Percentiles rank a stretch among this genome's conserved stretches.
phyloP scores from a whole-genome alignment of 176 grass and related monocot species.

The Triticum dicoccoides region DNA sequence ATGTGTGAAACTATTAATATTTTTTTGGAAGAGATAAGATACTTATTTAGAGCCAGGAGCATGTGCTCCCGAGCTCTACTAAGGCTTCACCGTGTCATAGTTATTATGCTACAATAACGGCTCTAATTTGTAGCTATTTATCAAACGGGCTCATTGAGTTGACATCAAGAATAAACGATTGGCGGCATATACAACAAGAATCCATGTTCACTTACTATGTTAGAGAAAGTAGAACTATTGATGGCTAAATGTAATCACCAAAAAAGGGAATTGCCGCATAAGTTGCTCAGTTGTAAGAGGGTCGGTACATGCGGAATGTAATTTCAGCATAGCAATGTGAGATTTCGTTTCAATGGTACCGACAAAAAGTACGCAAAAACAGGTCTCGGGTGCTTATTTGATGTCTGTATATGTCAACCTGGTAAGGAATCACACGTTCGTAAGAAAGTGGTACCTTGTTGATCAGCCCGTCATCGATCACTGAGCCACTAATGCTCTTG shows the following conservation, averaged over 20 bases:
- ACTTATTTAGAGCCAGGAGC: too few relatives aligned
- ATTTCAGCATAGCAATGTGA: background rate
- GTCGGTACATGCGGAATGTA: background rate
- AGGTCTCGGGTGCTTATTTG: background rate
- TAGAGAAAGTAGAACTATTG: background rate
- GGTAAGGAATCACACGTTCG: background rate
- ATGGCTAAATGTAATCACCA: background rate
- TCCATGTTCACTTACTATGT: background rate
- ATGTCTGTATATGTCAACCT: background rate
- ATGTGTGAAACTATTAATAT: too few relatives aligned
- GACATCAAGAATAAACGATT: background rate
- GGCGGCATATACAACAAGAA: background rate
- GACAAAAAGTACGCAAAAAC: background rate
- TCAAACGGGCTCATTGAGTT: background rate
- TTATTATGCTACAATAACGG: background rate
- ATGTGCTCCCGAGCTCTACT: background rate
- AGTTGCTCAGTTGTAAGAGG: background rate
- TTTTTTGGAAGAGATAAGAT: too few relatives aligned
- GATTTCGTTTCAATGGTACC: background rate
- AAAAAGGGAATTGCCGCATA: background rate
- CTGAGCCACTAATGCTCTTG: slow-evolving; percentile 93
- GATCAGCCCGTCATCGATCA: slow-evolving; percentile 88
- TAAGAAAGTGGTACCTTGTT: slow-evolving; percentile 55
- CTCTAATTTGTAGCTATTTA: background rate
- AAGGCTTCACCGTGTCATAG: background rate